phyloP scores from a whole-genome alignment of 352 stramenopile genomes.

The Globisporangium emineosum region DNA sequence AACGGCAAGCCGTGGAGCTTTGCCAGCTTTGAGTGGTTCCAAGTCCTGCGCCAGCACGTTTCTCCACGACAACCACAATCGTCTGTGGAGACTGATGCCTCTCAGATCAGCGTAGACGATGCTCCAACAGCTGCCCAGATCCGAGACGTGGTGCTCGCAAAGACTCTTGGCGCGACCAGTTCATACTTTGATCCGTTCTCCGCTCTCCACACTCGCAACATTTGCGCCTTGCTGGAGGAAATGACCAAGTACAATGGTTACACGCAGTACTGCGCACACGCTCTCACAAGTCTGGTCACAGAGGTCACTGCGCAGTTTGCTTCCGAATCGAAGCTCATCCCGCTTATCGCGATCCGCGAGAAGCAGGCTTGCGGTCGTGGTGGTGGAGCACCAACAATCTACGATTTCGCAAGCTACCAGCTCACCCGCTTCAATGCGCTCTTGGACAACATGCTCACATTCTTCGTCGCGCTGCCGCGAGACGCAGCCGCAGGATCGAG shows the following conservation, averaged over 20 bases:
- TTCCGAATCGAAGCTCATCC: conserved; percentile 34
- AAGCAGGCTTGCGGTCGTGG: conserved; percentile 7
- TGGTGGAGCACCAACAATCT: conserved; percentile 8
- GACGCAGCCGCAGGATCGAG: conserved; percentile 13
- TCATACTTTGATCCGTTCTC: conserved; percentile 63
- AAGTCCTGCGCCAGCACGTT: conserved; percentile 36
- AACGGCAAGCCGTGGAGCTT: conserved; percentile 24
- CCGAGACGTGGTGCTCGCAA: conserved; percentile 50
- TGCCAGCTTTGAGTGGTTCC: conserved; percentile 54
- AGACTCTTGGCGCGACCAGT: conserved; percentile 28
- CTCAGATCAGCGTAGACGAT: conserved; percentile 12
- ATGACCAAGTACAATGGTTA: conserved; percentile 29
- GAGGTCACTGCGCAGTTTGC: conserved; percentile 30
- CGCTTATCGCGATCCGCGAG: conserved; percentile 39
- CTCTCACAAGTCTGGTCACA: conserved; percentile 26
- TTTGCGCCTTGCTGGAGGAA: conserved; percentile 54
- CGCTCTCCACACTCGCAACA: conserved; percentile 45
- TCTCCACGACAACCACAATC: neutral
- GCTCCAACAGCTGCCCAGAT: conserved; percentile 40
- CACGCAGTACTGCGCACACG: conserved; percentile 23
- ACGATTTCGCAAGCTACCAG: conserved; percentile 34
- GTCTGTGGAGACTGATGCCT: neutral
- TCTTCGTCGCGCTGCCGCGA: conserved; percentile 56
- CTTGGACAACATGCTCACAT: conserved; percentile 57
- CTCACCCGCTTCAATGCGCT: conserved; percentile 51